A percentile compares a stretch with the other conserved stretches of the same genome.
Conservation (phyloP, 1,284 basidiomycete genomes). For the Cryptococcus floricola region DNA sequence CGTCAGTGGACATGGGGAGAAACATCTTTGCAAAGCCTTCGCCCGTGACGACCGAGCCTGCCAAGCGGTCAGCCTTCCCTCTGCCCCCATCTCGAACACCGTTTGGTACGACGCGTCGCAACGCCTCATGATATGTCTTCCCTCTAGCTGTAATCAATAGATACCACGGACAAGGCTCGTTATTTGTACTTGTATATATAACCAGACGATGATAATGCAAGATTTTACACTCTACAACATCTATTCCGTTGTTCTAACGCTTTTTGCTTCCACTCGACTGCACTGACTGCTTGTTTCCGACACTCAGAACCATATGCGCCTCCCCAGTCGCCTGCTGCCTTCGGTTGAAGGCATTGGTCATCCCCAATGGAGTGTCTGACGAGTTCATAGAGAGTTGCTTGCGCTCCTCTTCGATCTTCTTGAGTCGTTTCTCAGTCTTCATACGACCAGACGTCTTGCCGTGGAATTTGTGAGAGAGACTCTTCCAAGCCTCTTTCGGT, state of each 20-base stretch:
- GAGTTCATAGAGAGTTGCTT: slow-evolving; percentile 86
- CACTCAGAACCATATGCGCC: slow-evolving; percentile 87
- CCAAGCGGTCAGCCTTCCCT: slow-evolving; percentile 13
- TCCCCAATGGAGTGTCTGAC: slow-evolving; percentile 86
- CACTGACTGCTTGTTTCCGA: slow-evolving; percentile 83
- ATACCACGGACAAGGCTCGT: not conserved
- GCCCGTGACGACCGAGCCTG: not conserved
- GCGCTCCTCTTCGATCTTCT: slow-evolving; percentile 90
- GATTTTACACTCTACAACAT: slow-evolving; percentile 5
- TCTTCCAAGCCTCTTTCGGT: slow-evolving; percentile 96
- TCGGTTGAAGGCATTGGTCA: slow-evolving; percentile 83
- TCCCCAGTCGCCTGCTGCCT: slow-evolving; percentile 87
- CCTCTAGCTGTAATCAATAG: not conserved
- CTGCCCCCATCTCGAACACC: slow-evolving; percentile 12
- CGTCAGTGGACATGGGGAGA: not conserved
- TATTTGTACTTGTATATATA: not conserved
- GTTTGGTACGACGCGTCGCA: slow-evolving; percentile 1
- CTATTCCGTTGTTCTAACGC: not conserved
- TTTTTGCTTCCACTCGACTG: slow-evolving; percentile 18
- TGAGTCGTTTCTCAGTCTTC: slow-evolving; percentile 89
- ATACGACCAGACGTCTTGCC: slow-evolving; percentile 89
- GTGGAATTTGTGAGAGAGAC: slow-evolving; percentile 90
- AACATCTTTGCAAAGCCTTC: slow-evolving; percentile 6
- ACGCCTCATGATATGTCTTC: not conserved
- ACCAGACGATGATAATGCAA: slow-evolving; percentile 2